Conservation (phyloP, 192 early-diverging fungal species). For the Coemansia sp. region DNA sequence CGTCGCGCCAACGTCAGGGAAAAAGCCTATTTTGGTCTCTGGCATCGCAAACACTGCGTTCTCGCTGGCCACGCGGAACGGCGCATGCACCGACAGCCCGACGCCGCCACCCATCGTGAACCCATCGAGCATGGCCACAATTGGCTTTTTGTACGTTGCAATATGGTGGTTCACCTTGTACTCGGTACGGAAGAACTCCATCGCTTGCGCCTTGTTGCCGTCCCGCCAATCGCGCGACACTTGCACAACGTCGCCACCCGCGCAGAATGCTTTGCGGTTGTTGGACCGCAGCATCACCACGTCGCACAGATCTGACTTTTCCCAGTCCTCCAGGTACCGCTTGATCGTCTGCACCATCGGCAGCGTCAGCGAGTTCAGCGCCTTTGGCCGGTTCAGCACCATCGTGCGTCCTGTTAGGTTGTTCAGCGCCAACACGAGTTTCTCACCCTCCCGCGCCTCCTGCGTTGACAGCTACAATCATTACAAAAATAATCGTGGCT, state of each 20-base stretch:
- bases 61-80: slow-evolving; percentile 96
- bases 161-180: slow-evolving; percentile 91
- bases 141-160: slow-evolving; percentile 82
- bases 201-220: slow-evolving; percentile 45
- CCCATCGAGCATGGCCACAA: slow-evolving; percentile 85
- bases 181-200: slow-evolving; percentile 88
- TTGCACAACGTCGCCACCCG: slow-evolving; percentile 77
- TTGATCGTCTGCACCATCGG: slow-evolving; percentile 81
- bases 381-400: slow-evolving; percentile 75
- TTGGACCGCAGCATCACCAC: slow-evolving; percentile 79
- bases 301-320: slow-evolving; percentile 81
- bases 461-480: slow-evolving; percentile 23
- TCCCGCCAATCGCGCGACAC: slow-evolving; percentile 52
- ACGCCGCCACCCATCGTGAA: slow-evolving; percentile 97
- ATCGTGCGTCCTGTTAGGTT: slow-evolving; percentile 57
- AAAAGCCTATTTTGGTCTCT: slow-evolving; percentile 93
- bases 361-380: slow-evolving; percentile 81
- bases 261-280: slow-evolving; percentile 81
- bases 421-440: slow-evolving; percentile 33
- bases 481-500: too few relatives aligned
- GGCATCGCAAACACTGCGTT: slow-evolving; percentile 97
- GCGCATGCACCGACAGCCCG: slow-evolving; percentile 90
- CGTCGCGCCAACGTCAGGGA: slow-evolving; percentile 93
- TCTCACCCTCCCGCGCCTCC: slow-evolving; percentile 26
- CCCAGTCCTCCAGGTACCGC: slow-evolving; percentile 83